Evolutionary conservation across 768 basidiomycete species (phyloP), one percentile per base, ranked within the genome.

Genomic region (Phylloporus scabripes): DNA sequence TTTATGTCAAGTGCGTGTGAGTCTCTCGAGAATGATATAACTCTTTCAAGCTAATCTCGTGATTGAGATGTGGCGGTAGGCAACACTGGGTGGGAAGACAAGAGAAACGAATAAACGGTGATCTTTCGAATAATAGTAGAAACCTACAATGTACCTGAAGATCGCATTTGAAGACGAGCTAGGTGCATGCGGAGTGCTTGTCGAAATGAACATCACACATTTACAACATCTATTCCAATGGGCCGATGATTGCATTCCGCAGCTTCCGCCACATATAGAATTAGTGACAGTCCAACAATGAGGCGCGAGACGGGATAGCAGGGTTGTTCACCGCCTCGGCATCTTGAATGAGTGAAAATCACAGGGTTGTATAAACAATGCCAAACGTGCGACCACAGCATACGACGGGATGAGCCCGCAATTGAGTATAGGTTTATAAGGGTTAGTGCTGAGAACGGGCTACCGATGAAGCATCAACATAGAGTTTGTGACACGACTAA

Each of bases 401-500:
- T 42, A 18, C 17, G 40, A 12, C 15, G 32, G n/a, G 32, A 10
- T 41, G 40, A 41, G 40, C 14, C 24, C 40, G 17, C 15, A 4
- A 9, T 5, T n/a, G 40, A 37, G 18, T 4, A 32, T 36, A 8
- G 20, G 20, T 18, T 46, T 6, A 18, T 50, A 52, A 59, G 33
- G 43, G 54, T 46, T 28, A 42, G 23, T 20, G 38, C 9, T 42
- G 39, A 44, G 24, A 21, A 37, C n/a, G 28, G 18, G 32, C 49
- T 38, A 23, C 39, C 28, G 24, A 5, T 33, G 42, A 18, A 20
- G 43, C 20, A 37, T 21, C 23, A 14, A 9, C 31, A 47, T 11
- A 37, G 40, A 12, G 3, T 38, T 40, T 18, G 9, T 18, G 18
- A 38, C 17, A 5, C 6, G 26, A 23, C 12, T 23, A 14, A 6